phyloP scores from a whole-genome alignment of 192 early-diverging fungal species.

The Coemansia sp. region DNA sequence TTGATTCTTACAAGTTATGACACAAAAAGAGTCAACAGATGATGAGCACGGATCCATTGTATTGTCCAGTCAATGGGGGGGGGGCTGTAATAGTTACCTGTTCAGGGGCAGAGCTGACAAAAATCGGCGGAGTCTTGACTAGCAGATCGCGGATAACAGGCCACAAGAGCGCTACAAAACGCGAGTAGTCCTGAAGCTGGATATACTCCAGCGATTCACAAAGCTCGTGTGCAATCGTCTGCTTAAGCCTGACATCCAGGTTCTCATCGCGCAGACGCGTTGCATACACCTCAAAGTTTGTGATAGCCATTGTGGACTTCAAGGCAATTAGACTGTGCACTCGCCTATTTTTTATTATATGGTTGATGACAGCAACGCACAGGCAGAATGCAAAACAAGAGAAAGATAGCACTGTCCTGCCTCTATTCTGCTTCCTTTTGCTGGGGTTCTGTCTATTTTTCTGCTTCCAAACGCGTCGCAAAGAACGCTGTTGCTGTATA shows the following conservation, averaged over 20 bases:
- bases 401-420: not conserved
- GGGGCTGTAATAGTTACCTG: conserved; percentile 54
- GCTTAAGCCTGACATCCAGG: conserved; percentile 65
- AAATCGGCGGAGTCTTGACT: conserved; percentile 68
- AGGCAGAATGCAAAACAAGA: not conserved
- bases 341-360: not conserved
- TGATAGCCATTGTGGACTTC: conserved; percentile 32
- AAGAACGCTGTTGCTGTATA: too few species aligned
- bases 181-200: conserved; percentile 81
- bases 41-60: not conserved
- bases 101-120: conserved; percentile 71
- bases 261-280: conserved; percentile 56
- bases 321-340: not conserved
- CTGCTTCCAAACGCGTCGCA: too few species aligned
- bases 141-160: conserved; percentile 83
- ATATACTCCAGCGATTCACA: conserved; percentile 89
- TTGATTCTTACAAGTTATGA: too few species aligned
- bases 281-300: conserved; percentile 59
- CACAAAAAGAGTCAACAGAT: not conserved
- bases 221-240: conserved; percentile 81
- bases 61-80: not conserved
- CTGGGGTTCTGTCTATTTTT: too few species aligned
- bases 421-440: too few species aligned
- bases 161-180: conserved; percentile 74
- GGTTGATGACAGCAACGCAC: not conserved